These are phyloP conservation scores for Heliocybe sulcata DNA, from an alignment of 1,284 basidiomycete species.

Conservation along the genomic window DNA sequence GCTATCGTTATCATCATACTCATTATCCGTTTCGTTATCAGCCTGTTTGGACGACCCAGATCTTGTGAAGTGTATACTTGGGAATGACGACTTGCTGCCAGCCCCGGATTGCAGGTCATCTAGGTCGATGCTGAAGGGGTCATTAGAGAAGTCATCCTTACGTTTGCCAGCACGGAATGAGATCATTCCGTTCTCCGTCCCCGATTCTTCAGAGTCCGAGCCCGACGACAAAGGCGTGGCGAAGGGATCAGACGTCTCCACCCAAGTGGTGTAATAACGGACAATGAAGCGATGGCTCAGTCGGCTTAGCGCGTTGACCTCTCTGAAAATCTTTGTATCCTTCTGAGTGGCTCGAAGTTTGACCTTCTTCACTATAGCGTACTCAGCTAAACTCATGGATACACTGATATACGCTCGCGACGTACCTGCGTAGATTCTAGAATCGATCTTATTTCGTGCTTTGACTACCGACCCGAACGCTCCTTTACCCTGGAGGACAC, in stretches of 20 bases:
- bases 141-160: conserved; percentile 11
- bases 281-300: conserved; percentile 90
- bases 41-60: conserved; percentile 29
- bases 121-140: conserved; percentile 52
- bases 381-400: background rate
- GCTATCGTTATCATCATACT: conserved; percentile 27
- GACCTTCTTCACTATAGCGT: conserved; percentile 76
- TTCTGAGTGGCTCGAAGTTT: conserved; percentile 73
- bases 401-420: conserved; percentile 5
- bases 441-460: conserved; percentile 80
- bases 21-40: conserved; percentile 18
- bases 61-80: conserved; percentile 70
- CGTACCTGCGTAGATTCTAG: conserved; percentile 63
- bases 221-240: conserved; percentile 41
- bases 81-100: conserved; percentile 57
- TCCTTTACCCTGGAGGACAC: conserved; percentile 68
- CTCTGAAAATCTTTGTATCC: conserved; percentile 85
- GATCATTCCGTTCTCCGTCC: conserved; percentile 41
- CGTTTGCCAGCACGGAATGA: conserved; percentile 27
- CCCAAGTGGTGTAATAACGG: conserved; percentile 83
- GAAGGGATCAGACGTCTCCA: conserved; percentile 54
- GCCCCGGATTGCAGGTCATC: conserved; percentile 48
- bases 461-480: conserved; percentile 95
- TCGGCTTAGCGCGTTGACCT: conserved; percentile 85
- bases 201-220: conserved; percentile 14